Percentiles rank a stretch among this genome's conserved stretches.
Evolutionary conservation across 1,284 basidiomycete genomes (phyloP).

Genomic region (Papiliotrema terrestris): DNA sequence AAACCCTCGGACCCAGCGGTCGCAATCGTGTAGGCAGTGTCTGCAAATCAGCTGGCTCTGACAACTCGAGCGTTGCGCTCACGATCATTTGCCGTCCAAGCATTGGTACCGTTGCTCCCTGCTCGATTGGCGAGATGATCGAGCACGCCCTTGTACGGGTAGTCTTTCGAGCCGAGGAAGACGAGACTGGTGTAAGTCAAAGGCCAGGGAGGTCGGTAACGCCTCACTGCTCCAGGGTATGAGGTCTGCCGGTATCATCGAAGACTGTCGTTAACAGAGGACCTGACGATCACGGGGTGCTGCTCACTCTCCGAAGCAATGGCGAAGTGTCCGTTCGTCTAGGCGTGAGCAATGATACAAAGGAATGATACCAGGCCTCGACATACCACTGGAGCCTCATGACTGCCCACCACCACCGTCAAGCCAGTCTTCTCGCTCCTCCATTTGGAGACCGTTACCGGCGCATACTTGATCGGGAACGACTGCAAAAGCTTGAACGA

Average conservation of each 20-base stretch:
- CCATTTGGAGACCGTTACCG: conserved; percentile 47
- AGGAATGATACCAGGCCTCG: conserved; percentile 3
- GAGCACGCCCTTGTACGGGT: conserved; percentile 95
- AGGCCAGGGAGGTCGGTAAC: not conserved
- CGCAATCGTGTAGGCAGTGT: conserved; percentile 94
- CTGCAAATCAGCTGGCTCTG: conserved; percentile 51
- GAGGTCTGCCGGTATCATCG: conserved; percentile 87
- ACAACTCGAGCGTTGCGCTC: not conserved
- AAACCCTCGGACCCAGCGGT: conserved; percentile 97
- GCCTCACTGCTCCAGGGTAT: conserved; percentile 76
- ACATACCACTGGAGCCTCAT: conserved; percentile 61
- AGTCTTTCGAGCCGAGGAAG: conserved; percentile 91
- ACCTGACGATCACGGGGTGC: not conserved
- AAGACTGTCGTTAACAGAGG: conserved; percentile 59
- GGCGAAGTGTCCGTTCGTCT: conserved; percentile 92
- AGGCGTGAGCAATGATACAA: conserved; percentile 11
- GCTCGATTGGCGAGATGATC: conserved; percentile 96
- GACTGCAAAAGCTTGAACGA: conserved; percentile 43
- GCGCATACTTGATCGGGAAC: conserved; percentile 45
- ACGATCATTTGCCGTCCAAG: conserved; percentile 57
- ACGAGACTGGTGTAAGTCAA: conserved; percentile 58
- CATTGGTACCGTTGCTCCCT: conserved; percentile 85
- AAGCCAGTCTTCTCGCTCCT: conserved; percentile 49
- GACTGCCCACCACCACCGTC: conserved; percentile 58
- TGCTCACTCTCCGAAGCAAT: conserved; percentile 86